Base-by-base conservation (phyloP, 2,329 filamentous ascomycete species). In the Leptographium radiaticola region DNA sequence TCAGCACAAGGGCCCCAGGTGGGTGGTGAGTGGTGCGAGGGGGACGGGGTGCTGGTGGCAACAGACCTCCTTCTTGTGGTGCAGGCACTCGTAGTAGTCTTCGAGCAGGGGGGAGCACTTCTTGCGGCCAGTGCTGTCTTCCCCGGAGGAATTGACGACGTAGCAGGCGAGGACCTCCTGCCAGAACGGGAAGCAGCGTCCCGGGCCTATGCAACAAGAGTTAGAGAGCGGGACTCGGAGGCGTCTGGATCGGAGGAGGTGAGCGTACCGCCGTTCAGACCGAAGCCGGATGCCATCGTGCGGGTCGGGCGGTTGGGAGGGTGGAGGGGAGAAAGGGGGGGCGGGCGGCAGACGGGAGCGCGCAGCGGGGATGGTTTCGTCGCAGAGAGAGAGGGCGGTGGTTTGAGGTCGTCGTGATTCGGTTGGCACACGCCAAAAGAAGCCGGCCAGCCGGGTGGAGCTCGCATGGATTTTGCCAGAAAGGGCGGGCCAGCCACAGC, bases 161-260 rank as follows among this genome's bases (percentile, higher is more conserved):
- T 98, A 98, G 81, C 93, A 98, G 65, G 89, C 89, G 68, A 98
- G 86, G 61, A 97, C 83, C 73, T 98, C 93, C 75, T 98, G 93
- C 93, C 93, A 98, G 81, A 96, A 98, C 67, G 90, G 88, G 76
- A 95, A 97, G 83, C 93, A 98, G 71, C 91, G 87, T 62, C 74
- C 75, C 58, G 79, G 76, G 64, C 79, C 79, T 83, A 6, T 56
- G 49, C 16, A 53, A 53, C 16, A 53, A 53, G 43, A 54, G 50
- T 50, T 25, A 25, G 25, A 25, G 25, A 25, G 25, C 25, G 5
- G 2, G 25, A 33, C 15, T 7, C 43, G 9, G 20, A 10, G 18
- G 5, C 36, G 20, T 10, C 39, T 10, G 13, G 25, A 10, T 10
- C 16, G 16, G 25, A 25, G 25, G 25, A 25, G 25, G 25, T 3